Evolutionary conservation across 2,329 filamentous ascomycete species (phyloP).

Genomic region (Dothideomycetidae sp.): DNA sequence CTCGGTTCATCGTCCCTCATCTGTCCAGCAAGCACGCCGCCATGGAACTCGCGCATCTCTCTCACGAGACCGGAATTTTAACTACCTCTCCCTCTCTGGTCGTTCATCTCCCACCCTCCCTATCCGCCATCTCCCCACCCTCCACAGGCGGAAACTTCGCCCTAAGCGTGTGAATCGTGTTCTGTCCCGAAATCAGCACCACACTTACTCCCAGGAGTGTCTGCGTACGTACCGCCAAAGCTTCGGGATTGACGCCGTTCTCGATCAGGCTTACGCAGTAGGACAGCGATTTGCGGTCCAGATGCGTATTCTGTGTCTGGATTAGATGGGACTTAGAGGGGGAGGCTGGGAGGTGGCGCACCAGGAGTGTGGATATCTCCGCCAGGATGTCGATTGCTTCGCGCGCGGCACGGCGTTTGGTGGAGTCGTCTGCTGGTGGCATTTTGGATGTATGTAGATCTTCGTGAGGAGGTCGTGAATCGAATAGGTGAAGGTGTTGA

Average conservation of each 20-base stretch:
- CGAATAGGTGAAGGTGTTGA: not conserved
- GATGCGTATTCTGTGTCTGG: conserved; percentile 63
- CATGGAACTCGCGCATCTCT: no score
- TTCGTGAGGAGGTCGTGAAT: not conserved
- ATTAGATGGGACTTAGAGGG: conserved; percentile 2
- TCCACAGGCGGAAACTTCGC: conserved; percentile 2
- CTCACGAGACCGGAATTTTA: no score
- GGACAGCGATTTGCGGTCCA: conserved; percentile 79
- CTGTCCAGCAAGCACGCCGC: no score
- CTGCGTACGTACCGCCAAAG: conserved; percentile 60
- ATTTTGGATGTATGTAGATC: conserved; percentile 2
- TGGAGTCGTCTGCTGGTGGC: conserved; percentile 33
- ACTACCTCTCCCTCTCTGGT: no score
- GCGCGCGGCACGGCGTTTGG: conserved; percentile 63
- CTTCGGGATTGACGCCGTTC: conserved; percentile 92
- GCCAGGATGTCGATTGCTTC: conserved; percentile 61
- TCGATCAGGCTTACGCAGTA: conserved; percentile 96
- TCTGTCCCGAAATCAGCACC: conserved; percentile 1
- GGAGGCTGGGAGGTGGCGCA: conserved; percentile 26
- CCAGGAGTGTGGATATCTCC: conserved; percentile 78
- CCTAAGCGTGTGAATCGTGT: conserved; percentile 6
- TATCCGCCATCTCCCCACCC: not conserved
- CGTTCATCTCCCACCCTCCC: not conserved
- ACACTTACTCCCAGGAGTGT: not conserved
- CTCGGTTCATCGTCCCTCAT: no score